Evolutionary conservation across 805 yeast species (phyloP).

Genomic region (Komagataella populi): DNA sequence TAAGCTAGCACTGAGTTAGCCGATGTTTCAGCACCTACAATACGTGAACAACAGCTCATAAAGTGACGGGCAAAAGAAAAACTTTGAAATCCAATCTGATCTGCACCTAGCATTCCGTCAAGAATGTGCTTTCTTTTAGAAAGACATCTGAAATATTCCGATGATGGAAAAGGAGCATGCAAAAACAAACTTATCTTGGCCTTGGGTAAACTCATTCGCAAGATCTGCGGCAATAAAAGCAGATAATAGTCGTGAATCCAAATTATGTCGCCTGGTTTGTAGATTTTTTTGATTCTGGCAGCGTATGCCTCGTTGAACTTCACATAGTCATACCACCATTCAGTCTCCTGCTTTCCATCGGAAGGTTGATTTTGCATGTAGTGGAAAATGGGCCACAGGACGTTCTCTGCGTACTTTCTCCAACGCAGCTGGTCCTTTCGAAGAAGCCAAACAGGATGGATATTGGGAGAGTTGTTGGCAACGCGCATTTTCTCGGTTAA

Average conservation of each 20-base stretch:
- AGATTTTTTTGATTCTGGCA: constrained; percentile 56
- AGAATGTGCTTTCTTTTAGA: constrained; percentile 71
- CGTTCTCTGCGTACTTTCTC: constrained; percentile 83
- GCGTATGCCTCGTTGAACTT: constrained; percentile 85
- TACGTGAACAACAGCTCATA: constrained; percentile 76
- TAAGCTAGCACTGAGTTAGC: constrained; percentile 48
- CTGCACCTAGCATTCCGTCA: constrained; percentile 88
- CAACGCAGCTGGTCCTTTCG: constrained; percentile 71
- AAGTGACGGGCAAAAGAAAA: constrained; percentile 83
- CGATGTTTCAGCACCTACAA: constrained; percentile 69
- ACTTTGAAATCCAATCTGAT: constrained; percentile 77
- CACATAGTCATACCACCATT: constrained; percentile 80
- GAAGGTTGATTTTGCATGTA: constrained; percentile 72
- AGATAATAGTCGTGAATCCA: constrained; percentile 91
- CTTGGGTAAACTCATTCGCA: constrained; percentile 64
- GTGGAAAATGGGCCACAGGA: constrained; percentile 90
- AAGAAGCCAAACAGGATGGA: constrained; percentile 84
- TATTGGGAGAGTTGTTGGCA: constrained; percentile 31
- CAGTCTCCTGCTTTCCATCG: constrained; percentile 54
- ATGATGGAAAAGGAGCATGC: constrained; percentile 90
- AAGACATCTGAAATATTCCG: constrained; percentile 84
- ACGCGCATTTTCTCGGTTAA: constrained; percentile 33
- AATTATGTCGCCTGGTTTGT: constrained; percentile 79
- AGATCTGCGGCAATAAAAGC: constrained; percentile 66
- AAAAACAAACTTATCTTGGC: constrained; percentile 67